These are phyloP conservation scores for Colletotrichum sublineola DNA, from an alignment of 2,329 filamentous ascomycete genomes.

Conservation along the genomic window DNA sequence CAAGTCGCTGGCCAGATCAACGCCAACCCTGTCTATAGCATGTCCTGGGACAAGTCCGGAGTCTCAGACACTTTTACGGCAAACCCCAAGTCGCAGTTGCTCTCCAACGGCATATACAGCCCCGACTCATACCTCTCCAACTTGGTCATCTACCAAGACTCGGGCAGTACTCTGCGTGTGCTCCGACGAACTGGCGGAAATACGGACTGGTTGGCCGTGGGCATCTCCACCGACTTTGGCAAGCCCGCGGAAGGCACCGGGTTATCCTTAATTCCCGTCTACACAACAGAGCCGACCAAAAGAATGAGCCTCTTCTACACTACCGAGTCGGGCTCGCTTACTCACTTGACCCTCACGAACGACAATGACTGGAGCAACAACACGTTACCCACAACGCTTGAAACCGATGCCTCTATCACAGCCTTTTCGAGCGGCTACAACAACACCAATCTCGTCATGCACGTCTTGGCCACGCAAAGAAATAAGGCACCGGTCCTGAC, in stretches of 20 bases:
- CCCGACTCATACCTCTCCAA: constrained; percentile 33
- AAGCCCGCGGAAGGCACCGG: constrained; percentile 25
- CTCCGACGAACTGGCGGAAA: constrained; percentile 27
- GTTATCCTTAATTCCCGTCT: constrained; percentile 34
- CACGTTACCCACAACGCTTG: constrained; percentile 27
- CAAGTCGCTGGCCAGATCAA: constrained; percentile 36
- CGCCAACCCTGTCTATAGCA: constrained; percentile 16
- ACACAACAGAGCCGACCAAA: constrained; percentile 14
- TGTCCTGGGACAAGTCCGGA: constrained; percentile 35
- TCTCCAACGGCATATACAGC: constrained; percentile 37
- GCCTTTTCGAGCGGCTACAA: constrained; percentile 39
- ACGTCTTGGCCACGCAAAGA: constrained; percentile 27
- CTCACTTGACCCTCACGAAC: constrained; percentile 17
- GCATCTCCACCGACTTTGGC: constrained; percentile 28
- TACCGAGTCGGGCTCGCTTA: constrained; percentile 19
- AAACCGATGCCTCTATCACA: constrained; percentile 22
- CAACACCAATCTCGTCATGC: constrained; percentile 32
- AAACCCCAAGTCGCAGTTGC: constrained; percentile 9
- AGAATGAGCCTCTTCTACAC: constrained; percentile 35
- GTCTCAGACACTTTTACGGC: constrained; percentile 32
- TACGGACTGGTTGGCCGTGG: constrained; percentile 28
- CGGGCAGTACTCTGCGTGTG: constrained; percentile 20
- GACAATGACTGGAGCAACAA: constrained; percentile 23
- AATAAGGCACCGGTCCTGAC: constrained; percentile 14
- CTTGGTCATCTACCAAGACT: constrained; percentile 38